Base-by-base conservation (phyloP, 371 early-diverging fungal species). In the Mucor velutinosus region DNA sequence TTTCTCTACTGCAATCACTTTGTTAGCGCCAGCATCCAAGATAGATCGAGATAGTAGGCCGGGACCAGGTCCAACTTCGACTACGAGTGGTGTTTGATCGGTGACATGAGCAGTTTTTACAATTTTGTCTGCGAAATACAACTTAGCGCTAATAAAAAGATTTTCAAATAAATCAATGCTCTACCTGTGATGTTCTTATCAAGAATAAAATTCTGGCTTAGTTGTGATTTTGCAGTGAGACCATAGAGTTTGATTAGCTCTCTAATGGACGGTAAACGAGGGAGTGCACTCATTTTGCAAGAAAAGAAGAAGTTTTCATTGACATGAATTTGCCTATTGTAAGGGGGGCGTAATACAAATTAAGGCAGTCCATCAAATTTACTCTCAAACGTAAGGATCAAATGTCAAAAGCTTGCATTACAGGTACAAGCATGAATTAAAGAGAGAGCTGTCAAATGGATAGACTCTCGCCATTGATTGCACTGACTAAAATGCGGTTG, bases 11-110 rank as follows among this genome's bases (percentile, higher is more conserved):
- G 85, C 95, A 17, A 94, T 83, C 8, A 94, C 84, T 57, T 82
- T 78, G n/a, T 65, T 67, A 0, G 86, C 89, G 2, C 92, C 92
- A 12, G 86, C 76, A 68, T 92, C 90, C 37, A 94, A 69, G 15
- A 94, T 86, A 10, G 93, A 92, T 23, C 95, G 81, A 12, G 95
- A 92, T 17, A 94, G 76, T 39, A 93, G 74, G 6, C 95, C 95
- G 17, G 94, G 94, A 0, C 92, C 94, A 57, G 95, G 93, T 1
- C 94, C 95, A 19, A 94, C 93, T 76, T 94, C 95, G 27, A 94
- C 81, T n/a, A 91, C 88, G 6, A 94, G 77, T 15, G 88, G 80
- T 59, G 90, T 86, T 10, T 79, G 65, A 10, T 75, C 64, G 23
- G 86, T 82, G 30, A 92, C 76, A n/a, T 81, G 76, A 3, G 92